Percentiles rank a stretch among this genome's conserved stretches.
Conservation (phyloP, 106 monocot genomes). For the Cymbidium sinense region DNA sequence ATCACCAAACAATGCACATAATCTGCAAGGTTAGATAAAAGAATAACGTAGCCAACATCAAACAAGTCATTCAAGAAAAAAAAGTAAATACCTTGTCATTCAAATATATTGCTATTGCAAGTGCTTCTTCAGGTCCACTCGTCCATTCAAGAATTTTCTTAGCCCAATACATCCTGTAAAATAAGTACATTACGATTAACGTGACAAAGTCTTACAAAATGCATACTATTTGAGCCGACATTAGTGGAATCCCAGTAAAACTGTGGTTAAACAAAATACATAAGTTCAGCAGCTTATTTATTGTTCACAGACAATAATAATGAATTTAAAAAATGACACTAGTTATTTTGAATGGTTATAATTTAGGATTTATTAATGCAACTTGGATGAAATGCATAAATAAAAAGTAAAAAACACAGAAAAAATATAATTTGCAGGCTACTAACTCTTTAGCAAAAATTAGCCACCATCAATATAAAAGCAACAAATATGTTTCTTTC, state of each 20-base stretch:
- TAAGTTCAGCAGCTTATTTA: neutral
- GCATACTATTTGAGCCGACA: neutral
- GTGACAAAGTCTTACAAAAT: constrained; percentile 1
- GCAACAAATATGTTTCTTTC: too few species aligned
- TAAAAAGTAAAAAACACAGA: neutral
- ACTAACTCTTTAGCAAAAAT: neutral
- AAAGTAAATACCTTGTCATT: constrained; percentile 79
- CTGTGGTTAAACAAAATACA: neutral
- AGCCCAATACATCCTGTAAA: constrained; percentile 97
- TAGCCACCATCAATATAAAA: neutral
- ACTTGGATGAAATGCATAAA: neutral
- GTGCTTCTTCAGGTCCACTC: constrained; percentile 91
- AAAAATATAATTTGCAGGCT: neutral
- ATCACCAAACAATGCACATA: neutral
- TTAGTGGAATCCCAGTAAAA: neutral
- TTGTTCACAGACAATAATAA: neutral
- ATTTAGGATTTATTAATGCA: neutral
- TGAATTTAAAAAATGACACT: neutral
- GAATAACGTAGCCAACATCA: neutral
- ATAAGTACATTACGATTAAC: neutral
- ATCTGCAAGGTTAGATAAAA: neutral
- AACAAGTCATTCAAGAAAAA: neutral
- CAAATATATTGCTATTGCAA: constrained; percentile 77
- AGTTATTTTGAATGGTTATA: neutral
- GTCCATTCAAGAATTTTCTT: constrained; percentile 99